Conservation (phyloP, 805 yeast species). For the Pichia membranifaciens region DNA sequence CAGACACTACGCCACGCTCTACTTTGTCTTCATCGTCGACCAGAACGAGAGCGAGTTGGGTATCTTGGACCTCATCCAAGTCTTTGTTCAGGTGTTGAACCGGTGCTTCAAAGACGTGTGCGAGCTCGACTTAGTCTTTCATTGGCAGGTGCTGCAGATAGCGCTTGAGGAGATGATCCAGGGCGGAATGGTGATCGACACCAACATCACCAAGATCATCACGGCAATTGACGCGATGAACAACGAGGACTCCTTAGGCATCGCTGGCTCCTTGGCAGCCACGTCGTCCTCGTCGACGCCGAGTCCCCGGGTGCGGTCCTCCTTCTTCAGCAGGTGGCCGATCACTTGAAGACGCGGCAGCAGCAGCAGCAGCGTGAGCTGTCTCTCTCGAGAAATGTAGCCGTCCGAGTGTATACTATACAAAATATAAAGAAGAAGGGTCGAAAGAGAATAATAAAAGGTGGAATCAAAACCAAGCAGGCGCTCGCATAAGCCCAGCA, state of each 20-base stretch:
- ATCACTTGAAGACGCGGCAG: background rate
- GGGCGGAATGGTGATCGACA: conserved; percentile 97
- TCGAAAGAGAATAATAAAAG: no score
- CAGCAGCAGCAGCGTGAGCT: no score
- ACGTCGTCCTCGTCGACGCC: conserved; percentile 14
- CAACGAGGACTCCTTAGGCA: conserved; percentile 32
- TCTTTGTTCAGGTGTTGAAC: conserved; percentile 91
- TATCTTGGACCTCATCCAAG: conserved; percentile 88
- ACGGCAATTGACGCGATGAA: conserved; percentile 74
- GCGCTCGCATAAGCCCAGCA: no score
- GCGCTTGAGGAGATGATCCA: conserved; percentile 89
- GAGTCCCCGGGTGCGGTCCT: background rate
- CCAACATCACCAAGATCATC: conserved; percentile 76
- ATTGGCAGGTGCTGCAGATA: conserved; percentile 94
- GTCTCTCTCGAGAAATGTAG: no score
- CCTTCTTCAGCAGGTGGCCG: conserved; percentile 17
- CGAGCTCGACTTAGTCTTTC: conserved; percentile 94
- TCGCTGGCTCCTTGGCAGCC: conserved; percentile 11
- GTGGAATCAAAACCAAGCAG: no score
- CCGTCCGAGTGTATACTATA: no score
- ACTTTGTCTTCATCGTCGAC: conserved; percentile 92
- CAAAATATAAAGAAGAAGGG: no score
- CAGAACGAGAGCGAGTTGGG: conserved; percentile 95
- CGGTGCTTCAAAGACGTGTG: conserved; percentile 91
- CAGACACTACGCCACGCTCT: conserved; percentile 91